phyloP scores from a whole-genome alignment of 2,329 filamentous ascomycete species.

The Camillea tinctor region DNA sequence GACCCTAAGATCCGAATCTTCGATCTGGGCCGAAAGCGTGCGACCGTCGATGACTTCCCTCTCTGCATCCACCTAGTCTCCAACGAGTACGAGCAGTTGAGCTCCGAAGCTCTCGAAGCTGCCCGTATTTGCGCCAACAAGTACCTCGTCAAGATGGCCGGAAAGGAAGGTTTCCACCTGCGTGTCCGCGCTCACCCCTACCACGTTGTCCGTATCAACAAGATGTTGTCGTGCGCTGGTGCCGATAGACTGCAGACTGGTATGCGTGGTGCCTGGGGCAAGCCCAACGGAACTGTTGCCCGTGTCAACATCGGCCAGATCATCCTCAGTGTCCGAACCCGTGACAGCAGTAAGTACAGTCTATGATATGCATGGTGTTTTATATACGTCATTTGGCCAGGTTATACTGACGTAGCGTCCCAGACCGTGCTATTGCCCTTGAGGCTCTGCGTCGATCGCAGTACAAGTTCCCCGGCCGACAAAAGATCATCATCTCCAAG shows the following conservation, averaged over 20 bases:
- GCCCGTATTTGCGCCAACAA: constrained; percentile 99
- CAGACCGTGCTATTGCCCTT: constrained; percentile 87
- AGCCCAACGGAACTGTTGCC: constrained; percentile 97
- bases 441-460: constrained; percentile 98
- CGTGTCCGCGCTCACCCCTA: constrained; percentile 91
- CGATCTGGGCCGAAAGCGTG: constrained; percentile 97
- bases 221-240: constrained; percentile 99
- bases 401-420: constrained; percentile 24
- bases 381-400: background rate
- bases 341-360: constrained; percentile 75
- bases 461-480: constrained; percentile 99
- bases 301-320: constrained; percentile 99
- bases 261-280: constrained; percentile 99
- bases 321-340: constrained; percentile 93
- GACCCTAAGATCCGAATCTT: constrained; percentile 91
- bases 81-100: constrained; percentile 99
- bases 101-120: constrained; percentile 98
- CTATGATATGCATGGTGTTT: background rate
- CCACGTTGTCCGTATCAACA: constrained; percentile 99
- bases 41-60: constrained; percentile 98
- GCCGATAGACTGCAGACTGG: constrained; percentile 99
- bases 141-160: constrained; percentile 73
- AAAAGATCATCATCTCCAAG: constrained; percentile 99
- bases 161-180: constrained; percentile 74
- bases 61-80: constrained; percentile 98